Evolutionary conservation across 305 asterid genomes (phyloP).

Genomic region (Solanum aculeatissimum): DNA sequence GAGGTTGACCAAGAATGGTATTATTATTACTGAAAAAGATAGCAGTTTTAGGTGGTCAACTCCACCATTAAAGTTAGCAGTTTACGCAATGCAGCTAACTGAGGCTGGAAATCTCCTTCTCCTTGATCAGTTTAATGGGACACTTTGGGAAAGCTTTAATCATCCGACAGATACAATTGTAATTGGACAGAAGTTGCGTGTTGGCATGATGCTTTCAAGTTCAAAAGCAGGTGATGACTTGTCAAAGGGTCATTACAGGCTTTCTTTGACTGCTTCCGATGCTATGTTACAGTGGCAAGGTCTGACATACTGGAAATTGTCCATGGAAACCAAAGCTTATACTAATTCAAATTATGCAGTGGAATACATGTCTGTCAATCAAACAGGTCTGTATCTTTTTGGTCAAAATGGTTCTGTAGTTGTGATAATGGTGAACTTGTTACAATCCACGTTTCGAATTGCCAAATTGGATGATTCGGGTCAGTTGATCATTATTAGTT

Average conservation of each 20-base stretch:
- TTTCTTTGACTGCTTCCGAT: slow-evolving; percentile 37
- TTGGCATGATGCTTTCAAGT: slow-evolving; percentile 20
- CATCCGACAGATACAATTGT: slow-evolving; percentile 61
- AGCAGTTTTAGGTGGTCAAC: slow-evolving; percentile 46
- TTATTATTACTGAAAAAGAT: slow-evolving; percentile 19
- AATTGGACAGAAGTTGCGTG: slow-evolving; percentile 35
- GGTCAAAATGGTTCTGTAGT: slow-evolving; percentile 22
- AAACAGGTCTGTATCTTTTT: slow-evolving; percentile 41
- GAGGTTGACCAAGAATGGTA: slow-evolving; percentile 25
- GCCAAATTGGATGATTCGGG: slow-evolving; percentile 36
- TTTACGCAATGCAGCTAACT: slow-evolving; percentile 25
- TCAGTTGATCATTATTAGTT: slow-evolving; percentile 15
- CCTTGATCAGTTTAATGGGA: slow-evolving; percentile 33
- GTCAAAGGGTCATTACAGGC: slow-evolving; percentile 30
- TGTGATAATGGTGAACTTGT: slow-evolving; percentile 21
- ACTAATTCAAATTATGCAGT: slow-evolving; percentile 24
- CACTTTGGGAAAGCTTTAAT: slow-evolving; percentile 57
- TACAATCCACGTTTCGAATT: slow-evolving; percentile 18
- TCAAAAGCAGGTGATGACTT: slow-evolving; percentile 27
- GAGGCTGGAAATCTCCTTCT: slow-evolving; percentile 50
- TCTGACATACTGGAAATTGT: slow-evolving; percentile 42
- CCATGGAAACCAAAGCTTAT: slow-evolving; percentile 34
- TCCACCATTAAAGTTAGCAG: slow-evolving; percentile 17
- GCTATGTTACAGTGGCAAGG: slow-evolving; percentile 35
- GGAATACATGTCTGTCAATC: slow-evolving; percentile 38